These are phyloP conservation scores for Grigorovia humatica DNA, from an alignment of 805 yeast species.

Conservation along the genomic window DNA sequence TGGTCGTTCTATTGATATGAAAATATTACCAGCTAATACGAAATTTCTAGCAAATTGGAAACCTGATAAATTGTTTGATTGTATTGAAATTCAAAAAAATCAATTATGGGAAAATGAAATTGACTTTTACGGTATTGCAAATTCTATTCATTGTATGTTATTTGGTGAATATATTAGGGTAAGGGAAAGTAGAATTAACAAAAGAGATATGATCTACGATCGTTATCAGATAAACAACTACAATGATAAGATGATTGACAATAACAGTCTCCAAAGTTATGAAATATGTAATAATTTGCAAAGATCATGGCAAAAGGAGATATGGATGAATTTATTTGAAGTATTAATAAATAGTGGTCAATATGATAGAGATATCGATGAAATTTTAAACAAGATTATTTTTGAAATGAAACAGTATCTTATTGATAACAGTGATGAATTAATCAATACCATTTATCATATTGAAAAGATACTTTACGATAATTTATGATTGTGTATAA, in stretches of 20 bases:
- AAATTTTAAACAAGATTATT: neutral
- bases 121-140: constrained; percentile 78
- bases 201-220: neutral
- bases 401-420: constrained; percentile 10
- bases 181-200: neutral
- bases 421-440: constrained; percentile 9
- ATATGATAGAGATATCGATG: constrained; percentile 2
- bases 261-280: neutral
- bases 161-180: constrained; percentile 49
- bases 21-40: constrained; percentile 39
- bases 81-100: constrained; percentile 53
- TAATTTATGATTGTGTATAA: neutral
- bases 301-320: constrained; percentile 62
- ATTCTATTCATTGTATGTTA: constrained; percentile 58
- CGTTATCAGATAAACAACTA: neutral
- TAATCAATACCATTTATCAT: constrained; percentile 28
- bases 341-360: constrained; percentile 48
- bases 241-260: neutral
- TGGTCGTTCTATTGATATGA: constrained; percentile 69
- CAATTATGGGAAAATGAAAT: constrained; percentile 68
- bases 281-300: constrained; percentile 34
- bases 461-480: constrained; percentile 27
- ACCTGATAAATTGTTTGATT: constrained; percentile 51
- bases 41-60: constrained; percentile 52
- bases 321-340: constrained; percentile 64